phyloP scores from a whole-genome alignment of 2,329 filamentous ascomycete species.

The Clathrospora elynae region DNA sequence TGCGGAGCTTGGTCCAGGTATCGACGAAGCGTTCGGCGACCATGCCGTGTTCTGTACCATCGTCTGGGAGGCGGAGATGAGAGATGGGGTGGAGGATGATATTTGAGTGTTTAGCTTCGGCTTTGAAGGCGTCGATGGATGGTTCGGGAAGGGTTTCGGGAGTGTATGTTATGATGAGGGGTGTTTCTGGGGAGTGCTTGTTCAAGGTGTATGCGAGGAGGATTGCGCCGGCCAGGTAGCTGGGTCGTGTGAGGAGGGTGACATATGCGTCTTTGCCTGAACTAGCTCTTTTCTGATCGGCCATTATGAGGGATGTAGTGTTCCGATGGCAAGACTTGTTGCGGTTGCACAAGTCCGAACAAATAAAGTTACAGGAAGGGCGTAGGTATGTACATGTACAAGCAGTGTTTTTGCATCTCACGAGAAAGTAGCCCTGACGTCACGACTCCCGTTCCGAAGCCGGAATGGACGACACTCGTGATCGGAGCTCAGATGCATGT shows the following conservation, averaged over 20 bases:
- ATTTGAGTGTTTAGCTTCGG: slow-evolving; percentile 50
- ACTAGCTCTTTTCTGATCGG: slow-evolving; percentile 1
- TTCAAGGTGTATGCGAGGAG: slow-evolving; percentile 57
- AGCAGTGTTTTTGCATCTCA: slow-evolving; percentile 1
- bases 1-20: slow-evolving; percentile 62
- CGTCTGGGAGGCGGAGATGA: slow-evolving; percentile 48
- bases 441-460: slow-evolving; percentile 24
- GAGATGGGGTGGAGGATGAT: slow-evolving; percentile 50
- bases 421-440: slow-evolving; percentile 23
- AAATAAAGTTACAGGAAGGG: background rate
- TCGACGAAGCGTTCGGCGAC: slow-evolving; percentile 60
- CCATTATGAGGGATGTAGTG: slow-evolving; percentile 13
- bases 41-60: slow-evolving; percentile 40
- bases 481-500: slow-evolving; percentile 7
- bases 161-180: slow-evolving; percentile 58
- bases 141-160: slow-evolving; percentile 47
- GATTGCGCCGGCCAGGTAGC: slow-evolving; percentile 59
- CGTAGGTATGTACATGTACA: background rate
- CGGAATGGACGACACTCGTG: slow-evolving; percentile 4
- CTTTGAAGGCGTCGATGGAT: slow-evolving; percentile 50
- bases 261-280: slow-evolving; percentile 49
- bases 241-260: slow-evolving; percentile 58
- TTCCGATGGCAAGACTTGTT: background rate
- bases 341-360: background rate
- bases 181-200: slow-evolving; percentile 53